Conservation (phyloP, 2,329 filamentous ascomycete genomes). For the Ceratocystis cubensis region DNA sequence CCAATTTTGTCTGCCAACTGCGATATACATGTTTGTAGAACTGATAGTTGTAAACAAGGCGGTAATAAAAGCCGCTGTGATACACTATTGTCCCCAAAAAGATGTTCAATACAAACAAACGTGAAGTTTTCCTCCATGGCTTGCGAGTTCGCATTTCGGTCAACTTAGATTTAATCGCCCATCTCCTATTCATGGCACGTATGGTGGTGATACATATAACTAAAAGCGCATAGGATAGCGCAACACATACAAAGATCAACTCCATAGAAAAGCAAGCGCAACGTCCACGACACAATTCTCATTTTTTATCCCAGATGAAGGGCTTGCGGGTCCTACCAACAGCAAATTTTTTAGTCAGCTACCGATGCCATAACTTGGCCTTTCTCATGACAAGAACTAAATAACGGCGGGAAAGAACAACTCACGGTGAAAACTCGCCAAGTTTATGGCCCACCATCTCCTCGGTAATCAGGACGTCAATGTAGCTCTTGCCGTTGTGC, state of each 20-base stretch:
- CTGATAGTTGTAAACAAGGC: too few species aligned
- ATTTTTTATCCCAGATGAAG: slow-evolving; percentile 40
- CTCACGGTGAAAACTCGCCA: slow-evolving; percentile 81
- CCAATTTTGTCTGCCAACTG: not conserved
- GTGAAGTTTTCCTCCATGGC: too few species aligned
- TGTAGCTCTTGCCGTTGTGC: slow-evolving; percentile 81
- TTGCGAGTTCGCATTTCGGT: too few species aligned
- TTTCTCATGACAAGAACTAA: not conserved
- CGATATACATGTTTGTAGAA: too few species aligned
- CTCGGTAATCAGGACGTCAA: slow-evolving; percentile 73
- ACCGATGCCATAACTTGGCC: not conserved
- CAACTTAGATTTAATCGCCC: not conserved
- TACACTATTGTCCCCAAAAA: too few species aligned
- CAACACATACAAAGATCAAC: slow-evolving; percentile 1
- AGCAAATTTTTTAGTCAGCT: not conserved
- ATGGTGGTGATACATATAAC: slow-evolving; percentile 18
- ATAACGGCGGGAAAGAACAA: slow-evolving; percentile 24
- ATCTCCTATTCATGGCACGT: not conserved
- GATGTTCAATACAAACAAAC: too few species aligned
- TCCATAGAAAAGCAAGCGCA: not conserved
- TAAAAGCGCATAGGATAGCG: not conserved
- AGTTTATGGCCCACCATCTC: slow-evolving; percentile 96
- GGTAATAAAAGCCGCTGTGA: too few species aligned
- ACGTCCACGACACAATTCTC: slow-evolving; percentile 17
- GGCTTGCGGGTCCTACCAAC: slow-evolving; percentile 43